Conservation (phyloP, 2,329 filamentous ascomycete genomes). For the Ilyonectria destructans region DNA sequence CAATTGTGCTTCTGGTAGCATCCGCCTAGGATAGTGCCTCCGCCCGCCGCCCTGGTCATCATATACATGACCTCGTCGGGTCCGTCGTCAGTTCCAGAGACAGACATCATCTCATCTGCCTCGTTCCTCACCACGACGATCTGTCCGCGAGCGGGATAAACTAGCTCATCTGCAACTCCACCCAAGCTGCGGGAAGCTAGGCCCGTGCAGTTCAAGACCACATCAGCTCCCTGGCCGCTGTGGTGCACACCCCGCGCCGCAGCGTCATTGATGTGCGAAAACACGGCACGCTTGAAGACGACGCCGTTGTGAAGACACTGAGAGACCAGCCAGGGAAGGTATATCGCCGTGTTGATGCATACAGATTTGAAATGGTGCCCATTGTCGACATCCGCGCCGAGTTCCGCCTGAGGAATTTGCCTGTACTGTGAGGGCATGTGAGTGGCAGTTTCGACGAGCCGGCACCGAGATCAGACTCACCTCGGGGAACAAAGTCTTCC, state of each 20-base stretch:
- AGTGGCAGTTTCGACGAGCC: not conserved
- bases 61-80: slow-evolving; percentile 82
- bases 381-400: slow-evolving; percentile 18
- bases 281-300: slow-evolving; percentile 72
- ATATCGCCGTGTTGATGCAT: slow-evolving; percentile 91
- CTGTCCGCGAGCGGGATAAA: slow-evolving; percentile 86
- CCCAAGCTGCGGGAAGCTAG: slow-evolving; percentile 81
- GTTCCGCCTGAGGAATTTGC: slow-evolving; percentile 21
- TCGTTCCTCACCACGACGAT: slow-evolving; percentile 87
- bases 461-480: slow-evolving; percentile 1
- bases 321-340: slow-evolving; percentile 86
- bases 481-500: slow-evolving; percentile 25
- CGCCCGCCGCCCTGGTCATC: slow-evolving; percentile 84
- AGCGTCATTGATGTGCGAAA: slow-evolving; percentile 82
- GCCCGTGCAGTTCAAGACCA: slow-evolving; percentile 89
- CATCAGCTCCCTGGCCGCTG: slow-evolving; percentile 71
- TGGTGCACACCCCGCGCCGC: slow-evolving; percentile 56
- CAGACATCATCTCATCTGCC: slow-evolving; percentile 76
- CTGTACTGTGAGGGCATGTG: slow-evolving; percentile 13
- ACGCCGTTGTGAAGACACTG: slow-evolving; percentile 85
- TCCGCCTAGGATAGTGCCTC: slow-evolving; percentile 87
- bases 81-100: slow-evolving; percentile 82
- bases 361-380: slow-evolving; percentile 78
- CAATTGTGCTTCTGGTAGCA: slow-evolving; percentile 85
- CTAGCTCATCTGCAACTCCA: slow-evolving; percentile 81